Evolutionary conservation across 2,329 filamentous ascomycete species (phyloP).

Genomic region (Sordariomycetes sp.): DNA sequence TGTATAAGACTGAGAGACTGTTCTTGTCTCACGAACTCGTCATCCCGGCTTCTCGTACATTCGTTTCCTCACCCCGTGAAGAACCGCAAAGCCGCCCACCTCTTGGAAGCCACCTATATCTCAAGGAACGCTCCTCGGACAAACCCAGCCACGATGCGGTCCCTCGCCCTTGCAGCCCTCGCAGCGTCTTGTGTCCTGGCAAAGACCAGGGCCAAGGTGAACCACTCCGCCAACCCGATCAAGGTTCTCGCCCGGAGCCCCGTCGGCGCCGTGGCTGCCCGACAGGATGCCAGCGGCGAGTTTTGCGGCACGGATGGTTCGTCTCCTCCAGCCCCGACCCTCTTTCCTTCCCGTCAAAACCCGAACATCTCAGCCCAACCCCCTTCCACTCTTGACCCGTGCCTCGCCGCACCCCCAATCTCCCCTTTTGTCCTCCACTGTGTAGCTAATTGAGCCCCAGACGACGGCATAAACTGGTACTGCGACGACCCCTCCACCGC

Average conservation of each 20-base stretch:
- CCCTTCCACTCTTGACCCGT: background rate
- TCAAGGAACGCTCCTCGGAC: background rate
- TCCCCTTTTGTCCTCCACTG: no score
- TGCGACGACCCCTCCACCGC: slow-evolving; percentile 6
- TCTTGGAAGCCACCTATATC: no score
- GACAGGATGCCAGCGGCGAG: background rate
- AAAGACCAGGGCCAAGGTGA: background rate
- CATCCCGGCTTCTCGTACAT: no score
- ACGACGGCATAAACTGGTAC: slow-evolving; percentile 5
- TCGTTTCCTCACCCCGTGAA: no score
- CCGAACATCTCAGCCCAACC: background rate
- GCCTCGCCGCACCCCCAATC: no score
- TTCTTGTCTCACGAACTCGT: no score
- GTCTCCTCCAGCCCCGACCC: background rate
- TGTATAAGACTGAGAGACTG: no score
- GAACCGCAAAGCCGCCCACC: no score
- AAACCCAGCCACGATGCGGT: background rate
- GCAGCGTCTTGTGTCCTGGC: background rate
- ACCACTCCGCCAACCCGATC: background rate
- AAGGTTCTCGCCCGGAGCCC: background rate
- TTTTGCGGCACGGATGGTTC: slow-evolving; percentile 1
- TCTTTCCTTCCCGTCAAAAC: background rate
- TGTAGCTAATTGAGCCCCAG: slow-evolving; percentile 1
- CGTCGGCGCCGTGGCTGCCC: background rate
- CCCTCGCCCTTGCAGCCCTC: background rate